Base-by-base conservation (phyloP, 805 yeast genomes). In the Myxozyma nipponensis region DNA sequence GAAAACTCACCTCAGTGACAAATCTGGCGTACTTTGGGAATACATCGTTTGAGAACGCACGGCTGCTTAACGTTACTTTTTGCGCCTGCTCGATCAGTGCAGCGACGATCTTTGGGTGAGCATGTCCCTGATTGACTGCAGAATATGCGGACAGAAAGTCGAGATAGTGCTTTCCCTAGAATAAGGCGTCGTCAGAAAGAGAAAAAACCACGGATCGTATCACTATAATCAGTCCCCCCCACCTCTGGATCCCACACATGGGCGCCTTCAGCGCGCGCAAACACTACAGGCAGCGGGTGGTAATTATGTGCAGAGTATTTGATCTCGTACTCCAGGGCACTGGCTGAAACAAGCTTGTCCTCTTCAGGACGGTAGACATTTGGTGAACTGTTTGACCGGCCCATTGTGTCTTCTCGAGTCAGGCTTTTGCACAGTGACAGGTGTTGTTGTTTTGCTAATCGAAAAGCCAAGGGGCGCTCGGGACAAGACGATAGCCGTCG, bases 121-220 rank as follows among this genome's bases (percentile, higher is more conserved):
- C 90, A 69, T 91, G 98, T 52, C 98, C 98, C 71, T 91, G 97
- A 74, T 91, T 91, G 30, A 91, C 96, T 3, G 98, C 98, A 24
- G 96, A 88, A 71, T 91, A 91, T 10, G 97, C 97, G 17, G 95
- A 84, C 54, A 91, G 73, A 66, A 91, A 91, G 69, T 91, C 98
- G 58, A 91, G 73, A 69, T 90, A 91, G 67, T 89, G 90, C 36
- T 83, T 86, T 58, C 96, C 97, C 71, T 55, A 37, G 22, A 26
- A n/a, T n/a, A n/a, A n/a, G n/a, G n/a, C n/a, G n/a, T n/a, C n/a
- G n/a, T 25, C 35, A 21, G 4, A 5, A 24, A 39, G 38, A 13
- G 13, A 28, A 28, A 9, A 7, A 28, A 28, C 32, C 13, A 9
- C 32, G 32, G 7, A 28, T 7, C 32, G 32, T 7, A 7, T 28